These are phyloP conservation scores for Coemansia sp. DNA, from an alignment of 192 early-diverging fungal species.

Conservation along the genomic window DNA sequence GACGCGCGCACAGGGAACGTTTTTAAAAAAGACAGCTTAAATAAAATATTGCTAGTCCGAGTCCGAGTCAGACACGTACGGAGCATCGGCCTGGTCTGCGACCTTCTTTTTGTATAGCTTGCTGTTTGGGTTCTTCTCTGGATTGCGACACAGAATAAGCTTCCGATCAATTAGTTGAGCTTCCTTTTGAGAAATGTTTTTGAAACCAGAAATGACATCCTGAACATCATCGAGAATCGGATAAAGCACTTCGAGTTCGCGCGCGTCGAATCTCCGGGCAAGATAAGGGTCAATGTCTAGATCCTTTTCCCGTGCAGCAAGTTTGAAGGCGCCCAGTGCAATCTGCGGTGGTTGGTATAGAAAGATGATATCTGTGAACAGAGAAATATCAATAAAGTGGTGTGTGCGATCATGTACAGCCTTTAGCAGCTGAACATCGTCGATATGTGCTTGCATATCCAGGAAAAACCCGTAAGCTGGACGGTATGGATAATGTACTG, in stretches of 20 bases:
- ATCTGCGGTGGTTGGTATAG: constrained; percentile 77
- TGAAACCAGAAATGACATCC: constrained; percentile 42
- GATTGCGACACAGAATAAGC: constrained; percentile 67
- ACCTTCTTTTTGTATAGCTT: constrained; percentile 56
- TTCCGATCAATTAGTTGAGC: constrained; percentile 64
- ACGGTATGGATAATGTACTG: constrained; percentile 71
- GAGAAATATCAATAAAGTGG: constrained; percentile 57
- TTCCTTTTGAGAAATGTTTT: constrained; percentile 42
- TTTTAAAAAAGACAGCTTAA: not conserved
- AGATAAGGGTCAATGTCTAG: constrained; percentile 59
- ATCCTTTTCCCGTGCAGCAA: constrained; percentile 58
- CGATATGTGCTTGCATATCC: constrained; percentile 62
- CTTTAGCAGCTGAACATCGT: constrained; percentile 23
- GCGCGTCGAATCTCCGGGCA: constrained; percentile 44
- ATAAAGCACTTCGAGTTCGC: constrained; percentile 45
- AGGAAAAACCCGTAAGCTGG: constrained; percentile 69
- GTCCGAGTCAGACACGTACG: constrained; percentile 49
- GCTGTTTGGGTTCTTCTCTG: constrained; percentile 70
- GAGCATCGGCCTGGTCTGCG: constrained; percentile 28
- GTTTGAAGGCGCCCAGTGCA: constrained; percentile 63
- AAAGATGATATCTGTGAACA: constrained; percentile 72
- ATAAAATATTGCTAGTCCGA: constrained; percentile 16
- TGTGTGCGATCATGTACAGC: constrained; percentile 58
- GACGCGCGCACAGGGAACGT: not conserved
- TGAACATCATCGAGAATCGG: constrained; percentile 58